These are phyloP conservation scores for Penicillium robsamsonii DNA, from an alignment of 495 filamentous ascomycete genomes.

Conservation along the genomic window DNA sequence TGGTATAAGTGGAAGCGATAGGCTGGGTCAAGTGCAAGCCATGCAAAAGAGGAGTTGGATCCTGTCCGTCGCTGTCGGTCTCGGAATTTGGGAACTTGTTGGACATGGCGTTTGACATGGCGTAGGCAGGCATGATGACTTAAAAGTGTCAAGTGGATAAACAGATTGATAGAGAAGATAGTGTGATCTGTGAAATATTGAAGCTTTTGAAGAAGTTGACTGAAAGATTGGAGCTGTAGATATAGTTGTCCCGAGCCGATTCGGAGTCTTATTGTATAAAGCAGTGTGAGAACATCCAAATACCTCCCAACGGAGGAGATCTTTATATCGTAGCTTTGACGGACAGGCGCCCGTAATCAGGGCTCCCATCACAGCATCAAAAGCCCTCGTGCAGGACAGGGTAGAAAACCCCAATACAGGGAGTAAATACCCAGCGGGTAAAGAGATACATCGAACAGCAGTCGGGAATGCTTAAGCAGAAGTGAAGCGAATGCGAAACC, in stretches of 20 bases:
- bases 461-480: background rate
- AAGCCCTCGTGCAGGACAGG: background rate
- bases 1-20: background rate
- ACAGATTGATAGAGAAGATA: background rate
- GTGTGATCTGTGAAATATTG: background rate
- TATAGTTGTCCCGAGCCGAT: background rate
- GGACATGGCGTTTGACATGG: background rate
- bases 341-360: background rate
- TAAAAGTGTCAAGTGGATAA: background rate
- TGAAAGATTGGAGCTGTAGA: background rate
- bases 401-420: background rate
- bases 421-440: slow-evolving; percentile 1
- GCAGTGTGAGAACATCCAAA: background rate
- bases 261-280: background rate
- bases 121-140: background rate
- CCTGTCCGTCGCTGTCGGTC: background rate
- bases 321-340: background rate
- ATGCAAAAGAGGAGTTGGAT: too few species aligned
- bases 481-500: background rate
- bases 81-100: background rate
- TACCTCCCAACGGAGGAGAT: background rate
- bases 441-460: background rate
- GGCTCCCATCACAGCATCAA: background rate
- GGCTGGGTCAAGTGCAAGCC: background rate
- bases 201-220: background rate